Conservation (phyloP, 2,329 filamentous ascomycete genomes). For the Camillea tinctor region DNA sequence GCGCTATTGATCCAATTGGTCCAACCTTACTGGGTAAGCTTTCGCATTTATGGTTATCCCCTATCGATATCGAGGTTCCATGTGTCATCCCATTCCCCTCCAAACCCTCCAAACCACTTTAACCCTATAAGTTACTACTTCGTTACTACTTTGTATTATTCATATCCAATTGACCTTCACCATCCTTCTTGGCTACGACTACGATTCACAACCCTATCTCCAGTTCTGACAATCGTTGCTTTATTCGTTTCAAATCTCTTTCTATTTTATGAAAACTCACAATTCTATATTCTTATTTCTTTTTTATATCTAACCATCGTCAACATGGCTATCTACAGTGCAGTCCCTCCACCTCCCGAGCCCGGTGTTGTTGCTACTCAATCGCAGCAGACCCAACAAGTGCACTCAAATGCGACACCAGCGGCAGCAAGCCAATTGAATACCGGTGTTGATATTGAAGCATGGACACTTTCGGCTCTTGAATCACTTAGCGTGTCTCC, state of each 20-base stretch:
- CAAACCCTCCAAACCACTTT: background rate
- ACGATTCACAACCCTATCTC: background rate
- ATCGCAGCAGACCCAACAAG: constrained; percentile 13
- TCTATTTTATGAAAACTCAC: too few relatives aligned
- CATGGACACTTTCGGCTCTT: constrained; percentile 63
- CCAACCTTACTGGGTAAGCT: background rate
- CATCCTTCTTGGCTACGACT: too few relatives aligned
- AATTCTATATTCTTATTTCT: background rate
- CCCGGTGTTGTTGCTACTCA: constrained; percentile 23
- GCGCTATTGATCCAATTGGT: constrained; percentile 30
- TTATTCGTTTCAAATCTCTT: too few relatives aligned
- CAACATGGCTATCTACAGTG: constrained; percentile 48
- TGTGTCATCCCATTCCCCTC: constrained; percentile 11
- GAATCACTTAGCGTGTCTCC: constrained; percentile 55
- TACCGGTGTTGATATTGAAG: constrained; percentile 58
- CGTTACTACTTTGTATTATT: too few relatives aligned
- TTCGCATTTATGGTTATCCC: constrained; percentile 1
- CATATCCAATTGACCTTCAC: too few relatives aligned
- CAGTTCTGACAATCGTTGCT: too few relatives aligned
- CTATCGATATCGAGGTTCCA: background rate
- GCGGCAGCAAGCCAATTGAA: constrained; percentile 28
- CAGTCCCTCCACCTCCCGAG: constrained; percentile 50
- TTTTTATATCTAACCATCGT: background rate
- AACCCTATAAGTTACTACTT: too few relatives aligned
- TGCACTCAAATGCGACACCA: constrained; percentile 17